These are phyloP conservation scores for Lentinula edodes DNA, from an alignment of 768 basidiomycete species.

Conservation along the genomic window DNA sequence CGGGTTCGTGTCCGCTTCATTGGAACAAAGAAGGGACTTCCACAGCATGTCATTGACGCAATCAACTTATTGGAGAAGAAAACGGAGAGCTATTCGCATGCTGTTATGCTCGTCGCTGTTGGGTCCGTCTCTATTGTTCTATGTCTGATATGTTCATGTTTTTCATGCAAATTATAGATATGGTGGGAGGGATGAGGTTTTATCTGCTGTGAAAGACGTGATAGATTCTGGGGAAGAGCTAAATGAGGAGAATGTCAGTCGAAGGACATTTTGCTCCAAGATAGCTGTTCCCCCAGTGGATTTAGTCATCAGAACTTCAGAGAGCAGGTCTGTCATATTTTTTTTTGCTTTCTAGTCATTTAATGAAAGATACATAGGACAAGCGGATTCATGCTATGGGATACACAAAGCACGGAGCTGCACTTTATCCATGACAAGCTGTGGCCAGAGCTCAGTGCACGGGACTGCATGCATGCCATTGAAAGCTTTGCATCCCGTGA, in stretches of 20 bases:
- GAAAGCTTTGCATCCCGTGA: neutral
- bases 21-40: conserved; percentile 8
- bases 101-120: conserved; percentile 11
- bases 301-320: neutral
- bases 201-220: conserved; percentile 8
- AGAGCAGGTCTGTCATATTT: neutral
- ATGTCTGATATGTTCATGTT: neutral
- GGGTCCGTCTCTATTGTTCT: neutral
- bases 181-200: conserved; percentile 11
- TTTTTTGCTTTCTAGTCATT: neutral
- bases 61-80: conserved; percentile 12
- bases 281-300: neutral
- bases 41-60: conserved; percentile 8
- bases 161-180: neutral
- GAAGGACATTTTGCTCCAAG: conserved; percentile 9
- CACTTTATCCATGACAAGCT: neutral
- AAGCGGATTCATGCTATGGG: neutral
- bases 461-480: neutral
- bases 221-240: conserved; percentile 9
- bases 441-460: neutral
- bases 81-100: conserved; percentile 6
- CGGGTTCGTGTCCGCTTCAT: conserved; percentile 12
- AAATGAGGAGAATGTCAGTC: conserved; percentile 9
- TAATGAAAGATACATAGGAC: neutral
- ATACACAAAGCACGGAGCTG: neutral